These are phyloP conservation scores for Dictyostelium citrinum DNA, from an alignment of 78 protist species.

Conservation along the genomic window DNA sequence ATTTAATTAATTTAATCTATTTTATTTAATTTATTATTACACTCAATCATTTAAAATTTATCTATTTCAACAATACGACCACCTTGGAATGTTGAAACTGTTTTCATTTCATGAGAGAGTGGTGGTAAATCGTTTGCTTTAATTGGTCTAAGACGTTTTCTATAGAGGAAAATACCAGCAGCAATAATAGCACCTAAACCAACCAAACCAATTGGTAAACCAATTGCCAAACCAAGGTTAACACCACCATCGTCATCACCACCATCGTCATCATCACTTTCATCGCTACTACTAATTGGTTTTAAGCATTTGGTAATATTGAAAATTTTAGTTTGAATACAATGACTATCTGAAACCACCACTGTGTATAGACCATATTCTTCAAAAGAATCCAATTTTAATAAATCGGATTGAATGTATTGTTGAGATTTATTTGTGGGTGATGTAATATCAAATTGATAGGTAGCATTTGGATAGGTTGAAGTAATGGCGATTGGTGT, in stretches of 20 bases:
- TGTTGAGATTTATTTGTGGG: not conserved
- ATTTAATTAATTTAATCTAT: not conserved
- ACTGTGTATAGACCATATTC: not conserved
- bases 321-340: not conserved
- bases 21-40: not conserved
- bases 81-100: not conserved
- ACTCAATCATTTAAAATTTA: not conserved
- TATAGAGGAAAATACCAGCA: not conserved
- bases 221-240: not conserved
- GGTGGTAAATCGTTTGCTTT: not conserved
- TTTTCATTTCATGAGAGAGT: not conserved
- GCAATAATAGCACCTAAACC: not conserved
- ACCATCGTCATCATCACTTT: not conserved
- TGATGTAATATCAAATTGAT: not conserved
- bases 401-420: not conserved
- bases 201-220: not conserved
- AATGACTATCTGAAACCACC: not conserved
- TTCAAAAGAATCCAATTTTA: not conserved
- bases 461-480: not conserved
- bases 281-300: not conserved
- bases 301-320: not conserved
- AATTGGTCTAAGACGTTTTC: not conserved
- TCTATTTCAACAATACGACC: not conserved
- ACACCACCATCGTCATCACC: not conserved
- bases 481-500: not conserved